Percentiles rank a stretch among this genome's conserved stretches.
Conservation (phyloP, 1,139 yeast genomes). For the Saccharomyces pastorianus region DNA sequence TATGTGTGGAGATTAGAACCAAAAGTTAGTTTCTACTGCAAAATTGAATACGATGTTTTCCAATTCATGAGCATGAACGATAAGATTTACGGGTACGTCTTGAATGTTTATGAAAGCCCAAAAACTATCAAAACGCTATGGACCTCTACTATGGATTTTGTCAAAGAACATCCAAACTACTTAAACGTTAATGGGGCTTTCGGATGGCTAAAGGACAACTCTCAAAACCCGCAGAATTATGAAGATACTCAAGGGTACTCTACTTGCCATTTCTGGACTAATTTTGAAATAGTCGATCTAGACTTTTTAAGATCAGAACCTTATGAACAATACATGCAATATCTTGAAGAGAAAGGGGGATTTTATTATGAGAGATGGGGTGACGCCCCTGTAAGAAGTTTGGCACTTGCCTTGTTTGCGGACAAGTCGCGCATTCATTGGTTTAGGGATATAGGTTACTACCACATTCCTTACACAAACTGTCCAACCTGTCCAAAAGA, state of each 20-base stretch:
- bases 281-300: constrained; percentile 79
- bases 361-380: constrained; percentile 96
- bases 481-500: constrained; percentile 53
- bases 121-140: constrained; percentile 77
- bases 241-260: constrained; percentile 48
- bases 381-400: constrained; percentile 92
- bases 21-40: constrained; percentile 71
- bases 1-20: constrained; percentile 94
- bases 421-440: constrained; percentile 69
- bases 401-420: constrained; percentile 61
- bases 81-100: constrained; percentile 76
- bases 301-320: constrained; percentile 69
- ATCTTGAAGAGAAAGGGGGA: constrained; percentile 67
- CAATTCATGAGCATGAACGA: constrained; percentile 58
- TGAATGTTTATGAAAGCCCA: constrained; percentile 63
- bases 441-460: constrained; percentile 86
- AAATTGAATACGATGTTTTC: constrained; percentile 67
- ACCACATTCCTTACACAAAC: constrained; percentile 71
- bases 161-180: constrained; percentile 47
- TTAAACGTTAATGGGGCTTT: constrained; percentile 60
- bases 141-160: constrained; percentile 54
- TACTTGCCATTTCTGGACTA: constrained; percentile 92
- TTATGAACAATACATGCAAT: constrained; percentile 61
- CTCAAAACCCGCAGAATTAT: constrained; percentile 31
- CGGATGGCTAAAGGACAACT: constrained; percentile 69